phyloP scores from a whole-genome alignment of 164 flowering plant genomes.

The Euptelea pleiosperma region DNA sequence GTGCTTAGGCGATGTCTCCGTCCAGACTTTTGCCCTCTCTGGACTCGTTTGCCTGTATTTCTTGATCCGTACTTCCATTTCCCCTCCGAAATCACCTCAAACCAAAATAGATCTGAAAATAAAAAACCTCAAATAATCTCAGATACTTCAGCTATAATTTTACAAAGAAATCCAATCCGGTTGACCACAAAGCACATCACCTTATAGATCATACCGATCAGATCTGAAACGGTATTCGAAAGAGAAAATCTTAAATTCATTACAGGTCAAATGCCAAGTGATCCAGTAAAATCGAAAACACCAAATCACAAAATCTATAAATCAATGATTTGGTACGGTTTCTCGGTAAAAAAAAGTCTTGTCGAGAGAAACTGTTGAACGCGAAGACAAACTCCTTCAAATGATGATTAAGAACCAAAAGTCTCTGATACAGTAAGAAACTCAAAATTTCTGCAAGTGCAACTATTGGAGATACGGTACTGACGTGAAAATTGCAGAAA shows the following conservation, averaged over 20 bases:
- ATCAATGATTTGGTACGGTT: neutral
- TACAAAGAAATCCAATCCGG: neutral
- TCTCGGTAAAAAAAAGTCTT: neutral
- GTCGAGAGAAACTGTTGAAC: too few relatives aligned
- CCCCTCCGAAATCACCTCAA: slow-evolving; percentile 10
- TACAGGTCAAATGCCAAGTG: neutral
- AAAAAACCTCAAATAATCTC: neutral
- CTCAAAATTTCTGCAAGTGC: neutral
- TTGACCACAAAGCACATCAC: neutral
- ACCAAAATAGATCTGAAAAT: slow-evolving; percentile 11
- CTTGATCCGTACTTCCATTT: slow-evolving; percentile 73
- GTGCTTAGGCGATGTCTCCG: slow-evolving; percentile 71
- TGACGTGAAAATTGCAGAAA: neutral
- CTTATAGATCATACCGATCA: neutral
- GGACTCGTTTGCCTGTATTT: slow-evolving; percentile 74
- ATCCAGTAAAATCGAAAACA: too few relatives aligned
- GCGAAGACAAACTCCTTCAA: neutral
- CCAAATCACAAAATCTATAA: neutral
- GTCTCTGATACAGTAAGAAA: neutral
- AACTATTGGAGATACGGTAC: neutral
- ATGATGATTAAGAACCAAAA: neutral
- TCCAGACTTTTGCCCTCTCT: slow-evolving; percentile 78
- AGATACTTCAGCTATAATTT: neutral
- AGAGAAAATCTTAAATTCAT: neutral
- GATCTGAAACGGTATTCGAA: slow-evolving; percentile 5